Evolutionary conservation across 129 eudicot genomes (phyloP), one percentile per base, ranked within the genome.

Genomic region (Chrysanthemum makinoi): DNA sequence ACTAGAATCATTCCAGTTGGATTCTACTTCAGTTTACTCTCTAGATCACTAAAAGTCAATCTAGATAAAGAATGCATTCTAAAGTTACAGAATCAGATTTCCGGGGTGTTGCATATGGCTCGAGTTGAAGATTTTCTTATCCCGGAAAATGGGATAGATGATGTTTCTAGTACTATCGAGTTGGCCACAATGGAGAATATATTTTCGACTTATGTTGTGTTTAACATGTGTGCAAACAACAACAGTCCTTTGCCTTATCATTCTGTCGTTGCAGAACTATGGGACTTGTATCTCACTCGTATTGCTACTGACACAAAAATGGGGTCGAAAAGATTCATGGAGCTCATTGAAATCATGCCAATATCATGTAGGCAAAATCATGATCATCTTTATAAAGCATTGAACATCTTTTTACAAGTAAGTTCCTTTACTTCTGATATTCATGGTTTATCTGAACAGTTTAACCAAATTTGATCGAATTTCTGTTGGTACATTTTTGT

Each of bases 351-450:
- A 83, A 79, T 67, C 13, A 73, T 94, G 56, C 98, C 98, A 10
- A 48, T 66, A 35, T 77, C 87, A 8, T 81, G 76, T 81, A 85
- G 98, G 81, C 83, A 79, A 57, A 89, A 75, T 64, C 98, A 94
- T 59, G 96, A 94, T 76, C 80, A 87, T 79, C 95, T 94, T 62
- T 94, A 94, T 71, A 79, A 55, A 76, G 97, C 96, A 57, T 65
- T 94, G 55, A 77, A 77, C 74, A 82, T 77, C 33, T 94, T 76
- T 74, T 81, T 94, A 54, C 80, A 79, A 83, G 98, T 87, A 83
- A 51, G 68, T 26, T 62, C 52, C 50, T 72, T 64, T 70, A 17
- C 57, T 39, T 39, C 46, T 39, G 46, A 39, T 39, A 39, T 7
- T 6, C 46, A 39, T 7, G 10, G 46, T 39, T 39, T 39, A 39